These are phyloP conservation scores for Cytospora piceicola DNA, from an alignment of 2,329 filamentous ascomycete species.

Conservation along the genomic window DNA sequence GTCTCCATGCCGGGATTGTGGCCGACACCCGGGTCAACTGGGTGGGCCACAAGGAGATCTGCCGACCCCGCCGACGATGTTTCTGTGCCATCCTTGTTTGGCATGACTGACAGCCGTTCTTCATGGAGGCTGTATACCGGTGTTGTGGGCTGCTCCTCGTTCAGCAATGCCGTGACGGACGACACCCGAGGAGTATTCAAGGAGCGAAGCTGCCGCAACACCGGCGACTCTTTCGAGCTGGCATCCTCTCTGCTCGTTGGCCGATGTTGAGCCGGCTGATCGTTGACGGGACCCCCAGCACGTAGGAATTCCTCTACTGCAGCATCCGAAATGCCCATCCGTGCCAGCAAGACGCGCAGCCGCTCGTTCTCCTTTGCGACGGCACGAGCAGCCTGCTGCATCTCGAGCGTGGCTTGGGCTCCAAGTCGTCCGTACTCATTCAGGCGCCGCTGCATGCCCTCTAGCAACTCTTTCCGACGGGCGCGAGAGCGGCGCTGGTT, in stretches of 20 bases:
- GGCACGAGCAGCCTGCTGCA: constrained; percentile 56
- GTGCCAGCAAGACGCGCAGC: constrained; percentile 41
- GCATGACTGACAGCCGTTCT: too few species aligned
- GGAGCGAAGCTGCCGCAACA: neutral
- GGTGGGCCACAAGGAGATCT: neutral
- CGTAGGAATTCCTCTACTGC: neutral
- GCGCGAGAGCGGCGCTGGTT: constrained; percentile 59
- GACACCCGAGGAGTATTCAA: too few species aligned
- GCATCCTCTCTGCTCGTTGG: too few species aligned
- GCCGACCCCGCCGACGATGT: neutral
- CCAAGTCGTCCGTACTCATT: constrained; percentile 53
- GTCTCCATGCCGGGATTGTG: constrained; percentile 37
- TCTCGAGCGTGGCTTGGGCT: constrained; percentile 54
- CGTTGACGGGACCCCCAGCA: neutral
- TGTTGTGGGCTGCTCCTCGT: too few species aligned
- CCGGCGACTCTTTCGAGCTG: neutral
- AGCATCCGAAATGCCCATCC: neutral
- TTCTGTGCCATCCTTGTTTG: too few species aligned
- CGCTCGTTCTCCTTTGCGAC: constrained; percentile 54
- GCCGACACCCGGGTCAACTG: constrained; percentile 45
- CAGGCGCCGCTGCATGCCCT: constrained; percentile 51
- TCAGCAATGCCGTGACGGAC: too few species aligned
- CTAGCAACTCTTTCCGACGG: constrained; percentile 54
- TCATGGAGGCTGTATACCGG: too few species aligned
- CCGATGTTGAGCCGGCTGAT: neutral